Evolutionary conservation across 1,139 yeast genomes (phyloP).

Genomic region (Tardiomyces blankii): DNA sequence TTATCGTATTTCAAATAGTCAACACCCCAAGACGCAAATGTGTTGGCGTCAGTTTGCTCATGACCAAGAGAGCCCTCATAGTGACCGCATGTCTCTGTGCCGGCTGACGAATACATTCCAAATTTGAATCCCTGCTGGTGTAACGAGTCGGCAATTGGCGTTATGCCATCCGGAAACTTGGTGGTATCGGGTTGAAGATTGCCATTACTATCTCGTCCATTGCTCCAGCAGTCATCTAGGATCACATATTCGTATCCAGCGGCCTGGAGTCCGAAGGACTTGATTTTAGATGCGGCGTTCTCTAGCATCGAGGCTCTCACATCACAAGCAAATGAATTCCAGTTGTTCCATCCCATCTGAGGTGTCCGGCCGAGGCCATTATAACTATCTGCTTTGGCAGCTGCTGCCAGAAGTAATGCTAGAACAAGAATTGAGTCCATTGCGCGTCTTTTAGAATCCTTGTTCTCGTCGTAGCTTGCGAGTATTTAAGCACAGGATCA

Average conservation of each 20-base stretch:
- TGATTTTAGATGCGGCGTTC: neutral
- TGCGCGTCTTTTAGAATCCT: too few relatives aligned
- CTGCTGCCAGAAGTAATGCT: too few relatives aligned
- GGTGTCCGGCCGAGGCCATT: conserved; percentile 22
- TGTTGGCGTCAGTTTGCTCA: conserved; percentile 21
- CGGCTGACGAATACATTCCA: too few relatives aligned
- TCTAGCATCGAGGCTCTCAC: conserved; percentile 18
- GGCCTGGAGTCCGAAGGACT: conserved; percentile 16
- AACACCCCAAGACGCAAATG: conserved; percentile 22
- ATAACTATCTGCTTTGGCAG: conserved; percentile 5
- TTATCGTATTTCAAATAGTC: conserved; percentile 26
- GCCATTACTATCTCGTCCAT: conserved; percentile 10
- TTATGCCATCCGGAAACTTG: conserved; percentile 9
- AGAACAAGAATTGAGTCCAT: too few relatives aligned
- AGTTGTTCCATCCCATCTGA: conserved; percentile 25
- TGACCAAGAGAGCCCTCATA: conserved; percentile 22
- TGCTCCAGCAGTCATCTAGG: conserved; percentile 24
- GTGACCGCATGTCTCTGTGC: conserved; percentile 14
- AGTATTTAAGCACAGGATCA: too few relatives aligned
- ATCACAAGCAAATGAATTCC: conserved; percentile 22
- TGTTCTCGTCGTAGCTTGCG: too few relatives aligned
- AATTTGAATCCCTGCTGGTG: too few relatives aligned
- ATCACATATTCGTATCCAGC: conserved; percentile 22
- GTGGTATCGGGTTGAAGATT: conserved; percentile 11
- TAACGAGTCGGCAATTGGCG: too few relatives aligned